phyloP scores from a whole-genome alignment of 371 early-diverging fungal species.

The Batkoa obscura region DNA sequence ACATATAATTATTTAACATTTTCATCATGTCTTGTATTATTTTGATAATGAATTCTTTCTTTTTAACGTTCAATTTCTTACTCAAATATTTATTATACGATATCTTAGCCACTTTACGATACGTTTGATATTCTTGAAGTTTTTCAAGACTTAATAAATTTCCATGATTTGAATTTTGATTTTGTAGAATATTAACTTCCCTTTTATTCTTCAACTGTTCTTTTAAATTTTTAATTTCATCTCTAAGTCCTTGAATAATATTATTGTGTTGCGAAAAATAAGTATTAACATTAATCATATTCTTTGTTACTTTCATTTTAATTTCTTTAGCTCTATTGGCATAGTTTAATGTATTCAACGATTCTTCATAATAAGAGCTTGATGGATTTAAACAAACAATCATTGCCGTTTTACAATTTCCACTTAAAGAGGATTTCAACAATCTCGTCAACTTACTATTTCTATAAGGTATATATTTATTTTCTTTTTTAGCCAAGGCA shows the following conservation, averaged over 20 bases:
- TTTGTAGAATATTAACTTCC: no score
- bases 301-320: slow-evolving; percentile 33
- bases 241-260: slow-evolving; percentile 28
- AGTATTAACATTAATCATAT: slow-evolving; percentile 25
- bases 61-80: no score
- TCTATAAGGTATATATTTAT: slow-evolving; percentile 57
- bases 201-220: slow-evolving; percentile 23
- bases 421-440: slow-evolving; percentile 66
- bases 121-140: no score
- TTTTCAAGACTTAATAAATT: no score
- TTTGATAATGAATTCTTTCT: no score
- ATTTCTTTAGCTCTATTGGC: slow-evolving; percentile 67
- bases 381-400: slow-evolving; percentile 65
- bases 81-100: no score
- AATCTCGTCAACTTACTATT: slow-evolving; percentile 76
- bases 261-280: slow-evolving; percentile 38
- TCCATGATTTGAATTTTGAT: no score
- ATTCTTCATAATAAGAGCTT: slow-evolving; percentile 53
- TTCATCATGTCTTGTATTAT: no score
- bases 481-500: slow-evolving; percentile 52
- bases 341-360: slow-evolving; percentile 76
- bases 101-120: no score
- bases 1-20: no score
- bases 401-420: slow-evolving; percentile 70
- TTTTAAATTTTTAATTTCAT: slow-evolving; percentile 37